These are phyloP conservation scores for Aureobasidium mangrovei DNA, from an alignment of 2,329 filamentous ascomycete genomes.

Conservation along the genomic window DNA sequence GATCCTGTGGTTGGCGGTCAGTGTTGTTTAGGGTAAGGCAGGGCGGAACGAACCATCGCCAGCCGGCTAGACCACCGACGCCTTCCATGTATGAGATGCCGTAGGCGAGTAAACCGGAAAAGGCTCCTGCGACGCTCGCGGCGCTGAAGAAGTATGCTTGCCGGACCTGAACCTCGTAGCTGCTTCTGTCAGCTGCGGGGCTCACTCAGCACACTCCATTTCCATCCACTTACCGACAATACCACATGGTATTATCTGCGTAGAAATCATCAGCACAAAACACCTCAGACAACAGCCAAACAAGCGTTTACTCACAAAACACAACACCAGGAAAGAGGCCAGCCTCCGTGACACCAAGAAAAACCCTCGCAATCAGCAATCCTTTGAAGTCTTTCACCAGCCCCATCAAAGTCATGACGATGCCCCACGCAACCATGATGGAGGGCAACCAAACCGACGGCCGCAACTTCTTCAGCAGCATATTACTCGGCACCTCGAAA, in stretches of 20 bases:
- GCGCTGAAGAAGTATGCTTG: conserved; percentile 42
- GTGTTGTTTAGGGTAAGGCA: neutral
- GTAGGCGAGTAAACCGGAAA: conserved; percentile 45
- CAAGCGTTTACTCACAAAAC: conserved; percentile 8
- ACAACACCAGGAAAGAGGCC: conserved; percentile 20
- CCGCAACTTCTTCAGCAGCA: conserved; percentile 32
- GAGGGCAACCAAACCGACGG: conserved; percentile 21
- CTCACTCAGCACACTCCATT: neutral
- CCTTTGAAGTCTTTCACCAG: conserved; percentile 24
- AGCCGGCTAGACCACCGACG: conserved; percentile 28
- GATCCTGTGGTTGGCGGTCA: conserved; percentile 17
- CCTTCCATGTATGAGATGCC: conserved; percentile 30
- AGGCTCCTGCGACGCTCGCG: conserved; percentile 42
- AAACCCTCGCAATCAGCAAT: conserved; percentile 20
- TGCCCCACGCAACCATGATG: conserved; percentile 26
- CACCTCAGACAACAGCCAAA: neutral
- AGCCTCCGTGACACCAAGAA: conserved; percentile 47
- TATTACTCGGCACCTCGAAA: conserved; percentile 34
- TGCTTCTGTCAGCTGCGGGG: conserved; percentile 35
- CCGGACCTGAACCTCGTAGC: conserved; percentile 36
- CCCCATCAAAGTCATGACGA: conserved; percentile 24
- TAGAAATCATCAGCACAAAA: neutral
- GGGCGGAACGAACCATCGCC: conserved; percentile 19
- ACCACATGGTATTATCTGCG: conserved; percentile 15
- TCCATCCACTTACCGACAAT: neutral